These are phyloP conservation scores for Suhomyces chickasaworum DNA, from an alignment of 1,139 yeast genomes.

Conservation along the genomic window DNA sequence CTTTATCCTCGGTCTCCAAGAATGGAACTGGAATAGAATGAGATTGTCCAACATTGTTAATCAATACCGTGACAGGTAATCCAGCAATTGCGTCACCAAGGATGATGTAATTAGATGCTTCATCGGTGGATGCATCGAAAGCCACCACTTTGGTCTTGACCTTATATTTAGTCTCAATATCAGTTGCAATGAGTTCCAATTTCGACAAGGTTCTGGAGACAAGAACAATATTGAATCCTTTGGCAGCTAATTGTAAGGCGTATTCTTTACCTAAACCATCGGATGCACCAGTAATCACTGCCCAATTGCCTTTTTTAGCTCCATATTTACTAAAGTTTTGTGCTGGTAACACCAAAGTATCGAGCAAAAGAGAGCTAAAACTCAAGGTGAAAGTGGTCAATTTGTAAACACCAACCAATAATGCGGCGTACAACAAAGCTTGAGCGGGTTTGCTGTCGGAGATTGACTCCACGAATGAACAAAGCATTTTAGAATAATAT, in stretches of 20 bases:
- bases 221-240: constrained; percentile 80
- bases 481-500: neutral
- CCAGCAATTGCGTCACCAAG: constrained; percentile 52
- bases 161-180: constrained; percentile 58
- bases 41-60: constrained; percentile 93
- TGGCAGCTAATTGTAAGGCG: constrained; percentile 79
- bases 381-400: constrained; percentile 43
- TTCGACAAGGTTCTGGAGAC: constrained; percentile 84
- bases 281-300: constrained; percentile 94
- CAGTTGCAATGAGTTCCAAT: constrained; percentile 66
- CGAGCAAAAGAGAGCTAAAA: constrained; percentile 48
- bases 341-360: constrained; percentile 65
- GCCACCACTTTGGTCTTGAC: constrained; percentile 71
- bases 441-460: constrained; percentile 24
- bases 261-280: constrained; percentile 97
- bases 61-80: constrained; percentile 67
- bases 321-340: constrained; percentile 72
- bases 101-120: constrained; percentile 51
- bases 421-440: constrained; percentile 33
- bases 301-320: constrained; percentile 67
- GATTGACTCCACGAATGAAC: constrained; percentile 14
- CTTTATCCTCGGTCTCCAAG: constrained; percentile 71
- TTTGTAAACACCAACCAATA: constrained; percentile 56
- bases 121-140: constrained; percentile 72
- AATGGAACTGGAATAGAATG: constrained; percentile 96